Evolutionary conservation across 2,329 filamentous ascomycete species (phyloP).

Genomic region (Lasiodiplodia sp.): DNA sequence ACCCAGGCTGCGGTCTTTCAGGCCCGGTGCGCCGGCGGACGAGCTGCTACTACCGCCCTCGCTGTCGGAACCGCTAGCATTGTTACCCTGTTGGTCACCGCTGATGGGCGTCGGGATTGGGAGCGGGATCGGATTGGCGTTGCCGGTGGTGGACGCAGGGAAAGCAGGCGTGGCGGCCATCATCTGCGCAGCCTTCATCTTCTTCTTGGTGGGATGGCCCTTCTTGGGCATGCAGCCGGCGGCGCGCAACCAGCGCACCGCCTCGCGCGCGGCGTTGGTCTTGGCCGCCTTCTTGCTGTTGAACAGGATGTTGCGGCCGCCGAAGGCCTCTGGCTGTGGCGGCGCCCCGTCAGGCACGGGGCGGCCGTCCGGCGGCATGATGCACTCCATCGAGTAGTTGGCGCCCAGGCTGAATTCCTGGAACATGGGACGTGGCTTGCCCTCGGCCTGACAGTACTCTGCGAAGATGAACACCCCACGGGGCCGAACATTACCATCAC

Average conservation of each 20-base stretch:
- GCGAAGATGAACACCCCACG: not conserved
- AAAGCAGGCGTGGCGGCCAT: not conserved
- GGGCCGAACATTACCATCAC: not conserved
- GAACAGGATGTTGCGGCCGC: slow-evolving; percentile 43
- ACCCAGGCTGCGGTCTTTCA: slow-evolving; percentile 4
- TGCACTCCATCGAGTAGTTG: slow-evolving; percentile 42
- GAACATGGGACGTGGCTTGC: slow-evolving; percentile 44
- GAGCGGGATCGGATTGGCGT: not conserved
- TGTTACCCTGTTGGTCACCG: too few species aligned
- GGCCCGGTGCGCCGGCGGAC: not conserved
- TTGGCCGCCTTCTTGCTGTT: slow-evolving; percentile 52
- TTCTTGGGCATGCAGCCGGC: slow-evolving; percentile 43
- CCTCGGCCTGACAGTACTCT: slow-evolving; percentile 44
- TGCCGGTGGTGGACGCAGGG: not conserved
- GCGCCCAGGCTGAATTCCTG: slow-evolving; percentile 44
- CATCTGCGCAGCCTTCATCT: slow-evolving; percentile 22
- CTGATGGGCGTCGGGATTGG: not conserved
- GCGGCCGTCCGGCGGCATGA: slow-evolving; percentile 32
- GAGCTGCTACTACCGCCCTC: not conserved
- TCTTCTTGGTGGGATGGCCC: slow-evolving; percentile 43
- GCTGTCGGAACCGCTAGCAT: not conserved
- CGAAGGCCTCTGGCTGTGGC: slow-evolving; percentile 41
- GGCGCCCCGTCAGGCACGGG: not conserved
- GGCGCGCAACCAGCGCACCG: slow-evolving; percentile 50
- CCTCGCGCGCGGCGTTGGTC: slow-evolving; percentile 49